Evolutionary conservation across 2,329 filamentous ascomycete genomes (phyloP), one percentile per base, ranked within the genome.

Genomic region (Lojkania enalia): DNA sequence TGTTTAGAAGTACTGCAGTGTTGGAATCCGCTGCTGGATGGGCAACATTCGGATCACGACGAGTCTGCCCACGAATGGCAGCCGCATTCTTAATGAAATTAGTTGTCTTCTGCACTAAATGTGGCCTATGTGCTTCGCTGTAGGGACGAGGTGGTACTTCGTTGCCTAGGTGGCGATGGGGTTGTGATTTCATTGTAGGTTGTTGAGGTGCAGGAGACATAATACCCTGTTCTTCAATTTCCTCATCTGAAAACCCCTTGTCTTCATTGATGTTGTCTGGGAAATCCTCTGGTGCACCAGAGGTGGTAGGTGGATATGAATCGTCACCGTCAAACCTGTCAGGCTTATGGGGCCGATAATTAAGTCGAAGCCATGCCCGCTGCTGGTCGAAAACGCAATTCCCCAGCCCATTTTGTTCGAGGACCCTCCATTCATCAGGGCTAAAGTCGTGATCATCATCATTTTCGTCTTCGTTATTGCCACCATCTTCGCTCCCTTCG

Each of bases 281-380:
- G 15, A 46, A 39, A 13, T 48, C 49, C 11, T 58, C 55, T 13
- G 46, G 43, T 4, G 27, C 37, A 3, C 69, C 69, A 23, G 67
- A 63, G 7, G 67, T 70, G 2, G 69, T 71, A 20, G 60, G 57
- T 14, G 69, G 67, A 39, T 71, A 71, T n/a, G 68, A 70, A 25
- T 63, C 60, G n/a, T 27, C 6, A 16, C 57, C 64, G 2, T 60
- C 56, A n/a, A 59, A 37, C 1, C 46, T 44, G 4, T n/a, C 23
- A 27, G 7, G 7, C 23, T 27, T 27, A n/a, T n/a, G n/a, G n/a
- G n/a, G n/a, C n/a, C n/a, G n/a, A n/a, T n/a, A n/a, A n/a, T n/a
- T n/a, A n/a, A n/a, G n/a, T n/a, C n/a, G n/a, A n/a, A n/a, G n/a
- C n/a, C n/a, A 54, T 1, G 6, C 25, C 9, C 49, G 4, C 7